Evolutionary conservation across 2,329 filamentous ascomycete species (phyloP).

Genomic region (Aciculosporium take): DNA sequence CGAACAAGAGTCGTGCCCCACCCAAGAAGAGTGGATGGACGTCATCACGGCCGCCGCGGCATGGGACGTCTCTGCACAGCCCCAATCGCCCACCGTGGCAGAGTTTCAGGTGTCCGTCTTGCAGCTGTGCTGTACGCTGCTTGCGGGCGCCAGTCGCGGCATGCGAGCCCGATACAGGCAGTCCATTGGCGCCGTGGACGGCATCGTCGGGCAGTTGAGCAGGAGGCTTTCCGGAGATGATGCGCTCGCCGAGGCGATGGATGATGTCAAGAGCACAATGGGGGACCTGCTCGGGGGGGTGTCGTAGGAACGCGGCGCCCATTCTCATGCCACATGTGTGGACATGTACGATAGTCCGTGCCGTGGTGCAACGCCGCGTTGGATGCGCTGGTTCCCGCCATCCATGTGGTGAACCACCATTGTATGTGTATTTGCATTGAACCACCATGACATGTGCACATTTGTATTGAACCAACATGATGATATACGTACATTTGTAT

Average conservation of each 20-base stretch:
- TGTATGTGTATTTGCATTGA: too few relatives aligned
- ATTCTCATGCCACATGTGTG: too few relatives aligned
- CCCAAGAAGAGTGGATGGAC: conserved; percentile 42
- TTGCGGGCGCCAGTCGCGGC: conserved; percentile 30
- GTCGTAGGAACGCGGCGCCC: too few relatives aligned
- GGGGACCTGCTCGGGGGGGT: background rate
- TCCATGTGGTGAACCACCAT: too few relatives aligned
- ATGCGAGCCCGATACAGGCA: conserved; percentile 36
- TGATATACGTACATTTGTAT: too few relatives aligned
- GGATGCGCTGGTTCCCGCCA: too few relatives aligned
- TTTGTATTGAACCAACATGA: too few relatives aligned
- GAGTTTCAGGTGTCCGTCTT: conserved; percentile 40
- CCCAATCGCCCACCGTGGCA: conserved; percentile 14
- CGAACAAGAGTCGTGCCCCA: conserved; percentile 29
- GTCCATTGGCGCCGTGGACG: conserved; percentile 34
- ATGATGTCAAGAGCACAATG: conserved; percentile 28
- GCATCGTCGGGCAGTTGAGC: conserved; percentile 30
- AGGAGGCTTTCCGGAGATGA: conserved; percentile 13
- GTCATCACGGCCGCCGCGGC: conserved; percentile 36
- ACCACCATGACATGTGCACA: too few relatives aligned
- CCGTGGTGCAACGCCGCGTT: too few relatives aligned
- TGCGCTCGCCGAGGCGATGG: conserved; percentile 27
- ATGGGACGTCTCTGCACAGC: conserved; percentile 26
- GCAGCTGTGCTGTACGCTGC: conserved; percentile 40
- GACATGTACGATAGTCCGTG: too few relatives aligned